Percentiles rank a stretch among this genome's conserved stretches.
Conservation (phyloP, 352 stramenopile species). For the Phytopythium kandeliae region DNA sequence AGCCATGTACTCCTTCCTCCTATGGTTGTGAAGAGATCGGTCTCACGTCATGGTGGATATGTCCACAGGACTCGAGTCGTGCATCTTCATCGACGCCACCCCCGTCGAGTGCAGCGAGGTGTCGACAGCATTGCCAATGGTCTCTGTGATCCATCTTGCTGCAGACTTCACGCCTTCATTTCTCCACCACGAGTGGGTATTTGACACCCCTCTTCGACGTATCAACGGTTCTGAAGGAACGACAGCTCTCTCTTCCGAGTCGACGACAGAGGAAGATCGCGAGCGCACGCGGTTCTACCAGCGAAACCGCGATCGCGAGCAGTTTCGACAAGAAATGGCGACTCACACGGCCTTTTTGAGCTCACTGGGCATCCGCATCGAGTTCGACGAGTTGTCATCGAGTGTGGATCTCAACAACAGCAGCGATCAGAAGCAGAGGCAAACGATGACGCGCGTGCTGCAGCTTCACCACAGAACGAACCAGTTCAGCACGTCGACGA, state of each 20-base stretch:
- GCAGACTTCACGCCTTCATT: constrained; percentile 22
- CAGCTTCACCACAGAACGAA: constrained; percentile 74
- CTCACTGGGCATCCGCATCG: constrained; percentile 61
- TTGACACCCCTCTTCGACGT: constrained; percentile 19
- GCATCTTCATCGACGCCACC: constrained; percentile 76
- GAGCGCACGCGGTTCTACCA: constrained; percentile 53
- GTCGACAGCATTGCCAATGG: constrained; percentile 26
- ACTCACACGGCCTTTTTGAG: constrained; percentile 58
- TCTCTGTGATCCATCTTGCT: constrained; percentile 47
- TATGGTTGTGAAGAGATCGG: neutral
- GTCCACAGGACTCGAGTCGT: constrained; percentile 41
- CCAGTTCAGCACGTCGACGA: constrained; percentile 64
- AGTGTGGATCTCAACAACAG: neutral
- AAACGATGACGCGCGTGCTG: constrained; percentile 31
- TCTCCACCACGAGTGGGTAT: constrained; percentile 48
- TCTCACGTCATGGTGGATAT: neutral
- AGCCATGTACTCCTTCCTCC: too few relatives aligned
- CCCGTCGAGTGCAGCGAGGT: constrained; percentile 67
- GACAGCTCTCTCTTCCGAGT: neutral
- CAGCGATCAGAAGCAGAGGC: neutral
- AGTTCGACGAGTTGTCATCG: constrained; percentile 37
- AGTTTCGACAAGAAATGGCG: constrained; percentile 19
- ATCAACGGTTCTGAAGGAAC: neutral
- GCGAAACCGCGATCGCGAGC: constrained; percentile 36
- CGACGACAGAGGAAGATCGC: constrained; percentile 35